Conservation (phyloP, 2,329 filamentous ascomycete genomes). For the Drechslerella coelobrocha region DNA sequence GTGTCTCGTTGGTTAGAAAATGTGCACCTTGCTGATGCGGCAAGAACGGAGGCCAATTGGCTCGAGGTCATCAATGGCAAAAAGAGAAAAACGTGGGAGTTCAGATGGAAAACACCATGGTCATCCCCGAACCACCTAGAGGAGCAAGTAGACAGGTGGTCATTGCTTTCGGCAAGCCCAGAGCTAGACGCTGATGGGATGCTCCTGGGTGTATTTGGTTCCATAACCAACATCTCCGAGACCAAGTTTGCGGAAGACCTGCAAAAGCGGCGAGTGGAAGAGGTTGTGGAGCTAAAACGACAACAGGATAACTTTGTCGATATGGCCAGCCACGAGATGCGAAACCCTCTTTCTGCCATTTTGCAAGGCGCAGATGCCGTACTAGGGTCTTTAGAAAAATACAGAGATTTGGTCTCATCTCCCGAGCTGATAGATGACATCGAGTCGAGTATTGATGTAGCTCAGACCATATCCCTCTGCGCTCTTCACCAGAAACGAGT, state of each 20-base stretch:
- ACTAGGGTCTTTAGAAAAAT: conserved; percentile 51
- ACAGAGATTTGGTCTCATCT: conserved; percentile 32
- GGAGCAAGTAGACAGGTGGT: conserved; percentile 46
- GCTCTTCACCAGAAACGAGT: conserved; percentile 79
- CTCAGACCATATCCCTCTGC: conserved; percentile 83
- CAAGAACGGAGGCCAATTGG: conserved; percentile 39
- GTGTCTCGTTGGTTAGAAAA: conserved; percentile 47
- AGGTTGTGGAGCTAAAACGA: conserved; percentile 67
- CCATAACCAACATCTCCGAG: conserved; percentile 51
- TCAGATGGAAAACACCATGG: conserved; percentile 46
- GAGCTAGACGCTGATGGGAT: conserved; percentile 43
- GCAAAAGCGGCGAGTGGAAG: conserved; percentile 52
- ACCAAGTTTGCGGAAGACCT: conserved; percentile 52
- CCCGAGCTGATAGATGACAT: conserved; percentile 46
- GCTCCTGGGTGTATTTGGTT: conserved; percentile 45
- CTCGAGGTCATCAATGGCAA: conserved; percentile 36
- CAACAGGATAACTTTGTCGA: conserved; percentile 82
- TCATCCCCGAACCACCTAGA: conserved; percentile 33
- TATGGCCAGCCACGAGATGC: conserved; percentile 68
- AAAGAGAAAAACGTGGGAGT: conserved; percentile 44
- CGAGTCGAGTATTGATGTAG: conserved; percentile 70
- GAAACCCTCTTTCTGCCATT: conserved; percentile 76
- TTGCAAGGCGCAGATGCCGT: conserved; percentile 80
- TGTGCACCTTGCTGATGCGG: conserved; percentile 34
- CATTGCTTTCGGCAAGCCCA: conserved; percentile 41